Base-by-base conservation (phyloP, 192 early-diverging fungal genomes). In the Phycomyces nitens region DNA sequence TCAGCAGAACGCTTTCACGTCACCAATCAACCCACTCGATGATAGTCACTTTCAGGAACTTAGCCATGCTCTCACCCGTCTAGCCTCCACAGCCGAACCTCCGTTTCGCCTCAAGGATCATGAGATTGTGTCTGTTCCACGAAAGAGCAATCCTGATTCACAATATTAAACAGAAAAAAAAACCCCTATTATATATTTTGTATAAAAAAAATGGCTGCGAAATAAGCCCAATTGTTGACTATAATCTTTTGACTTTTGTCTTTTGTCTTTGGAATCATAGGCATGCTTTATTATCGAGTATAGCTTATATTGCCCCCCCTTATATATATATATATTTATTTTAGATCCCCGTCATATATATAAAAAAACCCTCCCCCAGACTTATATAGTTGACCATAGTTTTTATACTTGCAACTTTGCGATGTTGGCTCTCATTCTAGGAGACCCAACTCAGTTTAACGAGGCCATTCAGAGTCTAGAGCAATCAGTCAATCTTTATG, bases 401-500 rank as follows among this genome's bases (percentile, higher is more conserved):
- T n/a, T n/a, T n/a, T n/a, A n/a, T n/a, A n/a, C 53, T 24, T 59
- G 59, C 10, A 9, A 43, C 20, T 2, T 47, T 18, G 66, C 80
- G 2, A 70, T 64, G 59, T 69, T 90, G 40, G 80, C 80, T 5
- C 67, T 93, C 56, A 87, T 84, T 16, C 73, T 93, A 27, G 78
- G 78, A 12, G 88, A 93, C 65, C 80, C 86, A 3, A 70, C 76
- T 24, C 75, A 81, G 21, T 71, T 86, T 41, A 68, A 72, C 34
- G 77, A 78, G 11, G 89, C 92, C 14, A 77, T 85, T 39, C 73
- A 72, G 8, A 75, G 84, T 58, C 75, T 94, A 16, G 56, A 64
- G 14, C 58, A 62, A 27, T 89, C 87, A 11, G 78, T 85, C 2
- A 89, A 91, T 63, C 77, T 94, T n/a, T 89, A 87, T 58, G 92